phyloP scores from a whole-genome alignment of 345 rosid genomes.

The Gossypioides kirkii region DNA sequence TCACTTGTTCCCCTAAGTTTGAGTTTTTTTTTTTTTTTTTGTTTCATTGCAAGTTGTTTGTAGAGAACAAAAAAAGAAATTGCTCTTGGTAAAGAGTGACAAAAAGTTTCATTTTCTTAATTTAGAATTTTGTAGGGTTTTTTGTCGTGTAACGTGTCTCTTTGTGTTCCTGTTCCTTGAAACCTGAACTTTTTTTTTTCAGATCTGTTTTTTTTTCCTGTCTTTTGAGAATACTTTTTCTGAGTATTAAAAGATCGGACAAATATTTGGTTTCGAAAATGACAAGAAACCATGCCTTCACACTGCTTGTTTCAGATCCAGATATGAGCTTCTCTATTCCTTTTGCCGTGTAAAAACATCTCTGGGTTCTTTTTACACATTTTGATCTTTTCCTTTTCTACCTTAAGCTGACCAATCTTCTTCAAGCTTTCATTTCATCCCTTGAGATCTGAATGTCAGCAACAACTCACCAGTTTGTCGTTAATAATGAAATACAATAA shows the following conservation, averaged over 20 bases:
- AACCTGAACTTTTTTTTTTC: neutral
- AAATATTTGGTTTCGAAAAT: neutral
- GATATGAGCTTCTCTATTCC: neutral
- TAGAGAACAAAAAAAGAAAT: slow-evolving; percentile 3
- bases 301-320: slow-evolving; percentile 5
- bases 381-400: neutral
- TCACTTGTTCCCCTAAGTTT: neutral
- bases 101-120: neutral
- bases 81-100: slow-evolving; percentile 1
- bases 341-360: neutral
- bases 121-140: slow-evolving; percentile 3
- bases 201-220: slow-evolving; percentile 14
- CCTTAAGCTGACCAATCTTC: neutral
- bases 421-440: neutral
- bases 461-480: neutral
- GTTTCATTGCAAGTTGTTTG: slow-evolving; percentile 7
- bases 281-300: neutral
- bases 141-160: slow-evolving; percentile 3
- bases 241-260: neutral
- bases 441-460: neutral
- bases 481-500: neutral
- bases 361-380: neutral
- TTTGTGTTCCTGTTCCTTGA: neutral
- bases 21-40: slow-evolving; percentile 13
- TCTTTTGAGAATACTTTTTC: neutral